phyloP scores from a whole-genome alignment of 306 rosid genomes.

The Parietaria judaica region DNA sequence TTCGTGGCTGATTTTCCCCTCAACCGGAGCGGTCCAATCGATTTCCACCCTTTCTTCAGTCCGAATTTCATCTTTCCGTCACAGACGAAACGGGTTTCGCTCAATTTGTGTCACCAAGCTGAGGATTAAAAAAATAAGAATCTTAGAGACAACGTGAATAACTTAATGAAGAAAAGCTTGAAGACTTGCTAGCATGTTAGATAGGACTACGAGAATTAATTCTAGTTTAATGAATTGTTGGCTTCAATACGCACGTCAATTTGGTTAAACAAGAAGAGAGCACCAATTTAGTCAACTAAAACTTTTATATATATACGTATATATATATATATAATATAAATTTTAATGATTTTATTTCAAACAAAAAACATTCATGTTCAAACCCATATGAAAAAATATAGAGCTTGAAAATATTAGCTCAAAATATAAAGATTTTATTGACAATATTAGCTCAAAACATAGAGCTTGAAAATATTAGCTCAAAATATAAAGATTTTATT shows the following conservation, averaged over 20 bases:
- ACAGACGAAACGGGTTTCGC: constrained; percentile 15
- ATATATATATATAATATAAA: too few relatives aligned
- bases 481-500: too few relatives aligned
- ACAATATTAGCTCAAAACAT: too few relatives aligned
- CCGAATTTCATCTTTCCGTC: constrained; percentile 59
- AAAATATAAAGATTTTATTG: too few relatives aligned
- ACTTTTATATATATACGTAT: background rate
- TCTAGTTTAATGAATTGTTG: constrained; percentile 1
- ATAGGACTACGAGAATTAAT: background rate
- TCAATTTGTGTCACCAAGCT: constrained; percentile 31
- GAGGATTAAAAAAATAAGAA: constrained; percentile 4
- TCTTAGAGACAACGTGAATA: background rate
- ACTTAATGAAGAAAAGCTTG: background rate
- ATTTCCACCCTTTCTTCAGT: constrained; percentile 74
- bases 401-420: too few relatives aligned
- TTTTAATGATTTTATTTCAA: background rate
- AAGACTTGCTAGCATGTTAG: constrained; percentile 17
- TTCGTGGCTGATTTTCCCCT: constrained; percentile 65
- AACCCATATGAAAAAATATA: too few relatives aligned
- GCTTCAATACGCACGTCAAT: background rate
- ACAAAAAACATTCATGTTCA: constrained; percentile 2
- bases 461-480: too few relatives aligned
- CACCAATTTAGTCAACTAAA: constrained; percentile 3
- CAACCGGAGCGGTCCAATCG: constrained; percentile 54
- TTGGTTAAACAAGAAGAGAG: background rate